Evolutionary conservation across 768 basidiomycete species (phyloP), one percentile per base, ranked within the genome.

Genomic region (Termitomyces sp.): DNA sequence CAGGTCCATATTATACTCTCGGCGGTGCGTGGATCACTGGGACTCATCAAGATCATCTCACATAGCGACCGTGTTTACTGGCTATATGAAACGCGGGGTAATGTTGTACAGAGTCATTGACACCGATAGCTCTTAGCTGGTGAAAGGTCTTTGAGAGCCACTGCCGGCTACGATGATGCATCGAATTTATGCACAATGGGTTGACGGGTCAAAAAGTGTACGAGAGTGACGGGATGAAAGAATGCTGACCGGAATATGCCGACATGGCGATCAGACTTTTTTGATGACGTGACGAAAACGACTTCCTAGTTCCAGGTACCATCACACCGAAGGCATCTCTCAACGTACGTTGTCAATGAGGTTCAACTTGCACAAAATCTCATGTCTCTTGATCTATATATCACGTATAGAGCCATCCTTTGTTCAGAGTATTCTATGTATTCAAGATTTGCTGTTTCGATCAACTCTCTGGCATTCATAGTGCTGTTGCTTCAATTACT

Each of bases 1-100:
- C 50, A 35, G 13, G 26, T 49, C 32, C 32, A 10, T 43, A 32
- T 57, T 60, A 54, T 60, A 54, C 22, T 8, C 28, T 49, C 51
- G 59, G 49, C 8, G 40, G 46, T 56, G 32, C 30, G 36, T 35
- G 40, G 40, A 53, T 53, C 38, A 41, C 26, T 53, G 11, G 22
- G 38, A 38, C n/a, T 24, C 52, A 53, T 52, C 52, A 35, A 22
- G 22, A 11, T 11, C 16, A 18, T 30, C 11, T 47, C 28, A 30
- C 46, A 47, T 47, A 30, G 47, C 30, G 30, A 49, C 47, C 40
- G 8, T 18, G 11, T 49, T 20, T 10, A 16, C n/a, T 9, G 7
- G 32, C 30, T 14, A 50, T 24, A 26, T 10, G n/a, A 32, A 30
- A 4, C 18, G 28, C 48, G 18, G 32, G 20, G 14, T 36, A 14